Percentiles rank a stretch among this genome's conserved stretches.
Evolutionary conservation across 2,329 filamentous ascomycete genomes (phyloP).

Genomic region (Hypoxylon sp.): DNA sequence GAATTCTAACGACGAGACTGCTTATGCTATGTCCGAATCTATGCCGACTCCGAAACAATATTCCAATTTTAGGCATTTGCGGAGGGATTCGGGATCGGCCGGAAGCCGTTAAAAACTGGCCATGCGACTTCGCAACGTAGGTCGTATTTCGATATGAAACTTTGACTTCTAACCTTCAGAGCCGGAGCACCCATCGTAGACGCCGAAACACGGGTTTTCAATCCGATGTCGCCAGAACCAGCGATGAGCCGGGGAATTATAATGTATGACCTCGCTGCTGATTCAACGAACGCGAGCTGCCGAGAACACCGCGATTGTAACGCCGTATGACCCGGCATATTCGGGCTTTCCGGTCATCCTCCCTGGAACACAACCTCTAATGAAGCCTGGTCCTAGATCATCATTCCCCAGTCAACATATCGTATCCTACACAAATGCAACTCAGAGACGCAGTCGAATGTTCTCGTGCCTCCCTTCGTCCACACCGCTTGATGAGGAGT

Average conservation of each 20-base stretch:
- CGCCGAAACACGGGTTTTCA: slow-evolving; percentile 8
- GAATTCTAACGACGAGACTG: slow-evolving; percentile 18
- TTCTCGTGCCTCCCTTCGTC: slow-evolving; percentile 17
- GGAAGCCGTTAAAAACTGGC: background rate
- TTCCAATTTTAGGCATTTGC: slow-evolving; percentile 6
- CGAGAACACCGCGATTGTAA: slow-evolving; percentile 13
- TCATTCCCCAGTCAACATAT: background rate
- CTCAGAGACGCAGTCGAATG: slow-evolving; percentile 26
- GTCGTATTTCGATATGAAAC: slow-evolving; percentile 27
- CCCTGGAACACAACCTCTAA: slow-evolving; percentile 1
- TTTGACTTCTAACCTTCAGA: slow-evolving; percentile 9
- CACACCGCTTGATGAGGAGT: slow-evolving; percentile 36
- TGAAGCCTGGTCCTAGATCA: slow-evolving; percentile 10
- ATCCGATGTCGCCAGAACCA: slow-evolving; percentile 31
- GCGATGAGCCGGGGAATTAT: background rate
- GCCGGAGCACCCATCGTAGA: slow-evolving; percentile 2
- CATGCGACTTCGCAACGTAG: slow-evolving; percentile 26
- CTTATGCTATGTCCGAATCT: slow-evolving; percentile 33
- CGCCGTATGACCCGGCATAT: slow-evolving; percentile 22
- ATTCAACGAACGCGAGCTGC: slow-evolving; percentile 24
- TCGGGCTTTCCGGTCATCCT: slow-evolving; percentile 34
- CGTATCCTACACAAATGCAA: slow-evolving; percentile 22
- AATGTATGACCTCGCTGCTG: slow-evolving; percentile 15
- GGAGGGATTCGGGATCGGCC: slow-evolving; percentile 38
- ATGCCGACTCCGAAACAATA: slow-evolving; percentile 27